These are phyloP conservation scores for Boletus subparvulus DNA, from an alignment of 768 basidiomycete species.

Conservation along the genomic window DNA sequence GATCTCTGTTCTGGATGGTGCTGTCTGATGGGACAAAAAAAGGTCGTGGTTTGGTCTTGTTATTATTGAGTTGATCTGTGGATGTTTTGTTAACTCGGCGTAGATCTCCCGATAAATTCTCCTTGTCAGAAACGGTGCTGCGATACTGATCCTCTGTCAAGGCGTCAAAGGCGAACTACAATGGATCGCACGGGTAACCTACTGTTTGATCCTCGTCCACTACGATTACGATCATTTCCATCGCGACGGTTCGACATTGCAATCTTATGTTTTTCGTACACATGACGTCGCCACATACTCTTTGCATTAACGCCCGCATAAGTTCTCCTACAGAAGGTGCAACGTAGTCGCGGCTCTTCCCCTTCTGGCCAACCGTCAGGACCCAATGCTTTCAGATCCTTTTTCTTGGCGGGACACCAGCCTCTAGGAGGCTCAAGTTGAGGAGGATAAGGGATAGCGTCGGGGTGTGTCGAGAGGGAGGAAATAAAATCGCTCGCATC, in stretches of 20 bases:
- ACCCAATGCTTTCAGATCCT: conserved; percentile 68
- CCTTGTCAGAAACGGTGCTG: conserved; percentile 33
- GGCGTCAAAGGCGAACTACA: conserved; percentile 19
- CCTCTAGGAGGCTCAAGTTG: conserved; percentile 81
- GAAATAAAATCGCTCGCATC: conserved; percentile 62
- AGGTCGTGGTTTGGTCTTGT: conserved; percentile 21
- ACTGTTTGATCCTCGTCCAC: conserved; percentile 64
- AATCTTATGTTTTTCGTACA: conserved; percentile 88
- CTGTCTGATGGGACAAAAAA: conserved; percentile 21
- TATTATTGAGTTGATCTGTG: conserved; percentile 16
- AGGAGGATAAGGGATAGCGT: conserved; percentile 69
- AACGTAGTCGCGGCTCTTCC: conserved; percentile 74
- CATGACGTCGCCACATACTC: conserved; percentile 89
- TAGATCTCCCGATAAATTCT: conserved; percentile 33
- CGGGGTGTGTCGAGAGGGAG: conserved; percentile 43
- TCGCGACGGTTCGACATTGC: conserved; percentile 87
- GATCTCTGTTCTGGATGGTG: conserved; percentile 11
- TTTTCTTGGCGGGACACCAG: conserved; percentile 86
- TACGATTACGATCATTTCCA: conserved; percentile 57
- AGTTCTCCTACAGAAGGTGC: conserved; percentile 80
- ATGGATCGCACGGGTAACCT: conserved; percentile 29
- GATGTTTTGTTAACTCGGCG: conserved; percentile 28
- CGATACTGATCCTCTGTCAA: conserved; percentile 64
- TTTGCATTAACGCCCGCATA: conserved; percentile 88
- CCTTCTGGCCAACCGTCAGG: conserved; percentile 76